phyloP scores from a whole-genome alignment of 441 rosid species.

The Arabidopsis lyrata region DNA sequence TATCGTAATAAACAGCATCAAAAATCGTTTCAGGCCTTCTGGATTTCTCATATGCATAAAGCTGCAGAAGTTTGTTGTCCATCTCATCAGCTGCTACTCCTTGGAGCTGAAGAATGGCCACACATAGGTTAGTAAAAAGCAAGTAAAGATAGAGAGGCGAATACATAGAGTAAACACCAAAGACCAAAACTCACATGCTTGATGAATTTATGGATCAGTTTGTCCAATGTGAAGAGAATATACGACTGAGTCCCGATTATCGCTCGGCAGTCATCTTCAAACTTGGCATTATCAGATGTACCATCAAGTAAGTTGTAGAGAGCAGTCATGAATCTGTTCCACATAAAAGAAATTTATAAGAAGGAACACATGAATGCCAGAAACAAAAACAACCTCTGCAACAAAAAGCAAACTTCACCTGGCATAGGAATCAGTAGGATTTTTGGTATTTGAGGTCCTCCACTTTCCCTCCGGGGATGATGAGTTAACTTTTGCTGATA shows the following conservation, averaged over 20 bases:
- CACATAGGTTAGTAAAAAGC: slow-evolving; percentile 1
- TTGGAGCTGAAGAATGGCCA: slow-evolving; percentile 74
- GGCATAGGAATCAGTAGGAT: slow-evolving; percentile 80
- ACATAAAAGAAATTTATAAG: slow-evolving; percentile 18
- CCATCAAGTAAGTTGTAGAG: slow-evolving; percentile 97
- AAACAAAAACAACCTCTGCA: background rate
- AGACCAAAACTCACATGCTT: slow-evolving; percentile 68
- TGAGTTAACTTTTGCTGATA: slow-evolving; percentile 91
- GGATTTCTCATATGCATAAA: slow-evolving; percentile 87
- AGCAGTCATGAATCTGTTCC: slow-evolving; percentile 86
- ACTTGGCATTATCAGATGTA: slow-evolving; percentile 91
- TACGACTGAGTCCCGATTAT: slow-evolving; percentile 97
- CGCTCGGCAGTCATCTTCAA: slow-evolving; percentile 98
- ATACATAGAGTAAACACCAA: slow-evolving; percentile 19
- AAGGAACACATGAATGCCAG: slow-evolving; percentile 17
- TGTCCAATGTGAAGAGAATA: slow-evolving; percentile 94
- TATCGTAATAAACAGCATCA: slow-evolving; percentile 82
- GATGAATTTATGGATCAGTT: slow-evolving; percentile 89
- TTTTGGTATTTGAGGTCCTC: slow-evolving; percentile 76
- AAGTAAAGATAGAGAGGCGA: slow-evolving; percentile 7
- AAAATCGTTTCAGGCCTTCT: slow-evolving; percentile 72
- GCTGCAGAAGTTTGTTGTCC: slow-evolving; percentile 91
- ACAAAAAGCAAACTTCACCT: slow-evolving; percentile 56
- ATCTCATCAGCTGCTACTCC: slow-evolving; percentile 83
- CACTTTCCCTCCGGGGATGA: slow-evolving; percentile 92